Conservation (phyloP, 169 alveolate genomes). For the Cystoisospora suis region DNA sequence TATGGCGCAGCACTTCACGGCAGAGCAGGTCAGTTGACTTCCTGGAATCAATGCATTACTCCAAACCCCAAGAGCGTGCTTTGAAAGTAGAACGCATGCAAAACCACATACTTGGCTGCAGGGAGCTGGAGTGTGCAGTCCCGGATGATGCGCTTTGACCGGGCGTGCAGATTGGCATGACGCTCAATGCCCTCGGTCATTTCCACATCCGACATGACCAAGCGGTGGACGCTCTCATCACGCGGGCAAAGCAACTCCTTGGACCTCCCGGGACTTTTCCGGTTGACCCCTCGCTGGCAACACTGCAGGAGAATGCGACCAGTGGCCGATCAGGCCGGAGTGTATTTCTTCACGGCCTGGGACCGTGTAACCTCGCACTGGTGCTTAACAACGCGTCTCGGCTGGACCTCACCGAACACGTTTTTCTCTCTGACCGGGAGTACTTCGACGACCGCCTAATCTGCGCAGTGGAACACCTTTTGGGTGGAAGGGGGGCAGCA, state of each 20-base stretch:
- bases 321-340: neutral
- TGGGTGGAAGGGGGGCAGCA: neutral
- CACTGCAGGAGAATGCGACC: neutral
- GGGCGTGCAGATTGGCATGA: slow-evolving; percentile 22
- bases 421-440: neutral
- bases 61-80: too few relatives aligned
- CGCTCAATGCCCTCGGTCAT: slow-evolving; percentile 1
- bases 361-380: neutral
- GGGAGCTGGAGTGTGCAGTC: too few relatives aligned
- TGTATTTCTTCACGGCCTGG: neutral
- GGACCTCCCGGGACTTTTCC: neutral
- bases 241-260: neutral
- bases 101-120: too few relatives aligned
- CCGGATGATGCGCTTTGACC: too few relatives aligned
- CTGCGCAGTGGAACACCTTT: neutral
- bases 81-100: too few relatives aligned
- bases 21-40: neutral
- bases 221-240: neutral
- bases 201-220: neutral
- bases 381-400: slow-evolving; percentile 20
- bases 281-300: neutral
- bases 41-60: too few relatives aligned
- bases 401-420: neutral
- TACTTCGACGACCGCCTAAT: neutral
- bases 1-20: neutral